phyloP scores from a whole-genome alignment of 2,329 filamentous ascomycete genomes.

The Cryoendolithus antarcticus region DNA sequence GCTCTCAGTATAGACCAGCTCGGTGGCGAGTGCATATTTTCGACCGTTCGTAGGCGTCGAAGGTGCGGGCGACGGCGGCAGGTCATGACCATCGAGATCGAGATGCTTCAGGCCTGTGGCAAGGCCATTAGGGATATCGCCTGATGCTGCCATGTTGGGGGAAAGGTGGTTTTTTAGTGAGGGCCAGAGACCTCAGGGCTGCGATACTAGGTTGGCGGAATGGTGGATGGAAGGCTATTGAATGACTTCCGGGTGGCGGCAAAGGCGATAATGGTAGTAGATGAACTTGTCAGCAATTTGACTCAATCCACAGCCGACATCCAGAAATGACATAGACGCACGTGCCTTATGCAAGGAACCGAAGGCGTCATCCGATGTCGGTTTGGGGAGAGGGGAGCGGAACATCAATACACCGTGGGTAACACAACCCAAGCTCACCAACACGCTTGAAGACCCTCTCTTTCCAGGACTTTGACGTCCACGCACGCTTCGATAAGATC shows the following conservation, averaged over 20 bases:
- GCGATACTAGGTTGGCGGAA: conserved; percentile 14
- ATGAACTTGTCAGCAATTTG: too few species aligned
- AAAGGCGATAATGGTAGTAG: too few species aligned
- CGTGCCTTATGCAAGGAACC: too few species aligned
- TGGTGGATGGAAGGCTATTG: conserved; percentile 13
- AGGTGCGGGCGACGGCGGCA: conserved; percentile 84
- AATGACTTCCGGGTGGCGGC: neutral
- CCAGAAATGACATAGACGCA: too few species aligned
- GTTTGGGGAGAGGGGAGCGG: too few species aligned
- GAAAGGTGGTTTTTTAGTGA: conserved; percentile 17
- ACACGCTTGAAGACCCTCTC: too few species aligned
- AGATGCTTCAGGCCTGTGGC: conserved; percentile 39
- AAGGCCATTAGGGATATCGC: conserved; percentile 20
- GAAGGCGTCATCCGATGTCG: too few species aligned
- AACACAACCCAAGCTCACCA: too few species aligned
- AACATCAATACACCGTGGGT: too few species aligned
- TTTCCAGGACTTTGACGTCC: too few species aligned
- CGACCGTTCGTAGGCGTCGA: conserved; percentile 78
- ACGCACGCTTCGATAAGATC: too few species aligned
- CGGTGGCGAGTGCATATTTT: conserved; percentile 87
- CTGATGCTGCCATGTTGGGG: conserved; percentile 12
- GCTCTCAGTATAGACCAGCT: conserved; percentile 90
- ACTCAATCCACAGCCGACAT: too few species aligned
- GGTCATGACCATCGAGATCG: conserved; percentile 70
- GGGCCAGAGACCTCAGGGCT: conserved; percentile 21